Base-by-base conservation (phyloP, 1,284 basidiomycete genomes). In the Mycena sp. region DNA sequence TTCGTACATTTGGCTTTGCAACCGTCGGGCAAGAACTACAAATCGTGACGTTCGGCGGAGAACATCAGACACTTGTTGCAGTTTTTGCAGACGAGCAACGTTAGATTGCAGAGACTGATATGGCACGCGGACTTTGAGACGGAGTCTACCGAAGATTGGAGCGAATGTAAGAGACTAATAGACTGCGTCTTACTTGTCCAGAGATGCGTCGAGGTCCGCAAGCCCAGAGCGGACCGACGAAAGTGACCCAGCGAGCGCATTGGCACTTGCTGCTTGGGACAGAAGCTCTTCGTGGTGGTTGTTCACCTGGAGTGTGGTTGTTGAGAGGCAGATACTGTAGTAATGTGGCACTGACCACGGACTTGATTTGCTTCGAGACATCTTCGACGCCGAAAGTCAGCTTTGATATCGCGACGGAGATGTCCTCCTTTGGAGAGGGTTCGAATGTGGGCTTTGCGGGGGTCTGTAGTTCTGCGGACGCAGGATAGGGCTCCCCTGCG, bases 301-400 rank as follows among this genome's bases (percentile, higher is more conserved):
- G 32, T 89, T 86, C 28, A 91, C 87, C 89, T 91, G 61, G 4
- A 55, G 50, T 26, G 49, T 40, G 23, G 51, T 56, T 56, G 56
- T 9, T 35, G 32, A 35, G 32, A 57, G 37, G 52, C 61, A 48
- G 66, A 56, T 53, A 41, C 49, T 5, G n/a, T 5, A 29, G 17
- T 26, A 30, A 28, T 30, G 43, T 43, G 25, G 54, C 19, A 81
- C 90, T 71, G 58, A 95, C 94, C 76, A 96, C 83, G 60, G 83
- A 84, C 76, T 92, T 91, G 51, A 97, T 88, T 76, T 97, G 93
- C 72, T 91, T 92, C 28, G 91, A 90, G 19, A 96, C 88, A 74
- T 97, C 94, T 50, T 97, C 95, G 65, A 97, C 90, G 2, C 89
- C 92, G 69, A 89, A 85, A 63, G 90, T 91, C 5, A 98, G 81